These are phyloP conservation scores for Inosperma sp. DNA, from an alignment of 768 basidiomycete genomes.

Conservation along the genomic window DNA sequence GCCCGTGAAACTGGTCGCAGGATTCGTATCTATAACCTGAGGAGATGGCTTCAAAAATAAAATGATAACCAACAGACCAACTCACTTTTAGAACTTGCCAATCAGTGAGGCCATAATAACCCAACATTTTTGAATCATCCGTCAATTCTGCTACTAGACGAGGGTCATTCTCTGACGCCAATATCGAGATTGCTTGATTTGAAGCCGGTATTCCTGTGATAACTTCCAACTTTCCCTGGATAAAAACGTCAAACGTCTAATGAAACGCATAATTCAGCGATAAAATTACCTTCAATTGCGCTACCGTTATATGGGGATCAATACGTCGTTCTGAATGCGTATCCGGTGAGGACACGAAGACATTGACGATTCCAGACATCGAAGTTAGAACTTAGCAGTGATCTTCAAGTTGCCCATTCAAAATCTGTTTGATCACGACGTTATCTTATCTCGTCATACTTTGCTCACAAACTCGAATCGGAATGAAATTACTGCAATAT, in stretches of 20 bases:
- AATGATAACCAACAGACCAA: background rate
- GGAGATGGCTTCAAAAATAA: slow-evolving; percentile 1
- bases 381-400: background rate
- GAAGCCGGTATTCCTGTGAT: slow-evolving; percentile 84
- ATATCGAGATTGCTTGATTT: slow-evolving; percentile 66
- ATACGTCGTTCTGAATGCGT: slow-evolving; percentile 87
- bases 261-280: slow-evolving; percentile 5
- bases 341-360: slow-evolving; percentile 82
- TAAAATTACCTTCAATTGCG: slow-evolving; percentile 70
- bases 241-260: slow-evolving; percentile 17
- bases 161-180: slow-evolving; percentile 51
- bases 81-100: slow-evolving; percentile 80
- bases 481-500: too few relatives aligned
- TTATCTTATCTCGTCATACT: too few relatives aligned
- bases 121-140: slow-evolving; percentile 66
- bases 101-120: slow-evolving; percentile 68
- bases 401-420: too few relatives aligned
- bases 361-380: slow-evolving; percentile 44
- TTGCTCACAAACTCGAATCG: too few relatives aligned
- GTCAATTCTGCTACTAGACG: slow-evolving; percentile 50
- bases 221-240: slow-evolving; percentile 74
- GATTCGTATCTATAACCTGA: slow-evolving; percentile 74
- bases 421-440: too few relatives aligned
- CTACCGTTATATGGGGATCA: slow-evolving; percentile 68
- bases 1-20: slow-evolving; percentile 69